phyloP scores from a whole-genome alignment of 257 asterid genomes.

The Echites panduratus region DNA sequence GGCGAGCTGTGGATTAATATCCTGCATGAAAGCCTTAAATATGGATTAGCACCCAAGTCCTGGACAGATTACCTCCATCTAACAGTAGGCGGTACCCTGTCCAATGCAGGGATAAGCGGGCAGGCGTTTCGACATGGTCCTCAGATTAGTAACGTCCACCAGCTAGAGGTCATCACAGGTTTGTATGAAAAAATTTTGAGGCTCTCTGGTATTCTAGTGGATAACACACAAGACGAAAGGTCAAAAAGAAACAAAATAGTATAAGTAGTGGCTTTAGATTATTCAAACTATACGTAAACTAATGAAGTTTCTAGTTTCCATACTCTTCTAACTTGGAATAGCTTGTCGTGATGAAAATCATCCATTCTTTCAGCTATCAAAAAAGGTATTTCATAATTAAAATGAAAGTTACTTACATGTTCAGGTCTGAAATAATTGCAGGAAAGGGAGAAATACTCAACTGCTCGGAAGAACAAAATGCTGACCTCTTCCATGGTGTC shows the following conservation, averaged over 20 bases:
- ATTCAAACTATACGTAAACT: neutral
- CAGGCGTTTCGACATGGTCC: conserved; percentile 96
- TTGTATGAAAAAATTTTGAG: conserved; percentile 14
- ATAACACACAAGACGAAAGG: neutral
- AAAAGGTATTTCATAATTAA: neutral
- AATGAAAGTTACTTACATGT: neutral
- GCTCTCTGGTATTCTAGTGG: neutral
- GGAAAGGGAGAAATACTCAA: conserved; percentile 76
- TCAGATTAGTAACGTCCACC: conserved; percentile 80
- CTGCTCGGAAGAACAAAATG: conserved; percentile 73
- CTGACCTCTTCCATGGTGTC: conserved; percentile 82
- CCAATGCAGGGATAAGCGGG: conserved; percentile 92
- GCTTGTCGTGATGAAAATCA: neutral
- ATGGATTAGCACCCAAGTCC: conserved; percentile 75
- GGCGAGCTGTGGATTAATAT: conserved; percentile 89
- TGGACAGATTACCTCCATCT: conserved; percentile 94
- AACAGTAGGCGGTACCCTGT: conserved; percentile 85
- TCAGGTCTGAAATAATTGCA: conserved; percentile 28
- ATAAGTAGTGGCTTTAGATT: conserved; percentile 4
- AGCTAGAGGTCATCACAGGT: conserved; percentile 95
- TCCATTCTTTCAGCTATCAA: neutral
- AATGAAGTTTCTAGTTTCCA: neutral
- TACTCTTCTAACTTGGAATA: conserved; percentile 3
- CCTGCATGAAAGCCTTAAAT: conserved; percentile 55
- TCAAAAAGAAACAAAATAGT: conserved; percentile 6